Base-by-base conservation (phyloP, 768 basidiomycete species). In the Pisolithus tinctorius region DNA sequence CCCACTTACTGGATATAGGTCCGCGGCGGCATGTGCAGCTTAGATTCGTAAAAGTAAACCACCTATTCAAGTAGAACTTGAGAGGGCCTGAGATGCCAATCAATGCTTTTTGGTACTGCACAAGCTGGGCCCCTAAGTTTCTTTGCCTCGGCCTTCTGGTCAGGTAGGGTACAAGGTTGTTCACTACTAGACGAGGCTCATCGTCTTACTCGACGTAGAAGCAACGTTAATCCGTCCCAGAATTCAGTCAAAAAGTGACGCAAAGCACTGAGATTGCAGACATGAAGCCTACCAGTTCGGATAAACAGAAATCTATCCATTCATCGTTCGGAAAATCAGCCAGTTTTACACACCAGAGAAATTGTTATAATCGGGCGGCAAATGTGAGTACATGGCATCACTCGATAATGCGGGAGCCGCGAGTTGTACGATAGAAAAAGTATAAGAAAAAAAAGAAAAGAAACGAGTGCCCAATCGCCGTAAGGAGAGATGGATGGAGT, bases 161-260 rank as follows among this genome's bases (percentile, higher is more conserved):
- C 17, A 85, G 72, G 61, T 84, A 84, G 0, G 77, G 61, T 0
- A 90, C 89, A 0, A 93, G 68, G 58, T 90, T 90, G 63, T 91
- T 92, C 17, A 93, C 71, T 48, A 93, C 84, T 37, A 93, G 78
- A 39, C 91, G 81, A 5, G 89, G 20, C 20, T 90, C 90, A 90
- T 91, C 16, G 36, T 48, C n/a, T 52, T 10, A 30, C 30, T 5
- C 30, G 30, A 30, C 7, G 30, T 20, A 20, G 20, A 20, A 20
- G 20, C 20, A 20, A 20, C 20, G 20, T 30, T 30, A 8, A 10
- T 30, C 30, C 30, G 8, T 30, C 30, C 30, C 30, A 10, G 30
- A 30, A 10, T 30, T 10, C 30, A 10, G 30, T 30, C 30, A 30
- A 30, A 7, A 30, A 8, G 30, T 30, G 30, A 30, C 8, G 30